A percentile compares a stretch with the other conserved stretches of the same genome.
Conservation (phyloP, 75 land plant species). For the Gnetum montanum region DNA sequence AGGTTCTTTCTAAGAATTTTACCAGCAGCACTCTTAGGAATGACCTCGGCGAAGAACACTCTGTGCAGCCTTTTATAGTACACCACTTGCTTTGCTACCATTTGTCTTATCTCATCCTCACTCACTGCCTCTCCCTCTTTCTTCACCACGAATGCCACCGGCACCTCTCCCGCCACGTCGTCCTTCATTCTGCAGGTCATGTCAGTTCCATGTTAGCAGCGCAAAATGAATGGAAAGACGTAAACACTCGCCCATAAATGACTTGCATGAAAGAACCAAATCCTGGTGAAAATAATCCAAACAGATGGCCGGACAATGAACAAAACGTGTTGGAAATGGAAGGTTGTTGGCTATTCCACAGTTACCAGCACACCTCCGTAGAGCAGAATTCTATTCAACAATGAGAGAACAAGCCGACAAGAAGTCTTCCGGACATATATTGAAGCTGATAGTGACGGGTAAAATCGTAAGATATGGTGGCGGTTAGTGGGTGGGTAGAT, state of each 20-base stretch:
- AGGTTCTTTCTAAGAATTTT: constrained; percentile 52
- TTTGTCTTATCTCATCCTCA: constrained; percentile 46
- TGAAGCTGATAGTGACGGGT: too few species aligned
- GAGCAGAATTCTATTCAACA: too few species aligned
- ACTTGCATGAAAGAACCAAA: not conserved
- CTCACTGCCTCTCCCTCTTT: constrained; percentile 17
- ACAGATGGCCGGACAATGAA: not conserved
- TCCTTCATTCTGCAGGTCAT: constrained; percentile 32
- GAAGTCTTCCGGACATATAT: too few species aligned
- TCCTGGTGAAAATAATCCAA: not conserved
- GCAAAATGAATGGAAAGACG: not conserved
- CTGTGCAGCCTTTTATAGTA: constrained; percentile 4
- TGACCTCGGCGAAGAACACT: constrained; percentile 47
- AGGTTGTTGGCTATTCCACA: not conserved
- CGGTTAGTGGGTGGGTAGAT: too few species aligned
- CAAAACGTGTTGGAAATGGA: not conserved
- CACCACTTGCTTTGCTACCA: constrained; percentile 47
- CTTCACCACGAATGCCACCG: constrained; percentile 47
- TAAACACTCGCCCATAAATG: constrained; percentile 1
- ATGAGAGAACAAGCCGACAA: too few species aligned
- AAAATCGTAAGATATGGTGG: too few species aligned
- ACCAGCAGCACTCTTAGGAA: constrained; percentile 62
- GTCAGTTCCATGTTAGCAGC: too few species aligned
- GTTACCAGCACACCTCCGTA: too few species aligned
- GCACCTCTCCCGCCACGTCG: constrained; percentile 46